Conservation (phyloP, 2,329 filamentous ascomycete species). For the Zasmidium cellare region DNA sequence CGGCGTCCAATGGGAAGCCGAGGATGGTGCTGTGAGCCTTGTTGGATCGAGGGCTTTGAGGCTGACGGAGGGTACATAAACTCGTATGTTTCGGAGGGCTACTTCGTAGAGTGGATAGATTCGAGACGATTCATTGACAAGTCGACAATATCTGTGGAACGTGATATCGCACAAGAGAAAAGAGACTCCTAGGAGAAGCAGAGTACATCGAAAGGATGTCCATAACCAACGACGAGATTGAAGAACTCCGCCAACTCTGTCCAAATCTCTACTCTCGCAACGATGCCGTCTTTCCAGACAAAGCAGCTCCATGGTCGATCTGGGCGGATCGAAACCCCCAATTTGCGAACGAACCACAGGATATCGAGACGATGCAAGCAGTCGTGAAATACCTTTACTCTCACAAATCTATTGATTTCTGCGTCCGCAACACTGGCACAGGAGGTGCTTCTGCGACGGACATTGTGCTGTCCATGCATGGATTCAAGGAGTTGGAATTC, state of each 20-base stretch:
- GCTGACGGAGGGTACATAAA: background rate
- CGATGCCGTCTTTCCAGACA: slow-evolving; percentile 14
- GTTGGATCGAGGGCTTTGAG: background rate
- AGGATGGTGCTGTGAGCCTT: background rate
- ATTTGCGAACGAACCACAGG: slow-evolving; percentile 37
- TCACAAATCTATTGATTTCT: slow-evolving; percentile 37
- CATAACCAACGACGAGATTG: background rate
- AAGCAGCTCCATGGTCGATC: slow-evolving; percentile 34
- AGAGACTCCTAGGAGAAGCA: background rate
- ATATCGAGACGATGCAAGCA: slow-evolving; percentile 32
- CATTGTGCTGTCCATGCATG: slow-evolving; percentile 39
- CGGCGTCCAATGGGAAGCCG: background rate
- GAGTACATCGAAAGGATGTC: background rate
- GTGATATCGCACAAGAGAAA: background rate
- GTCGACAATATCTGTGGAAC: background rate
- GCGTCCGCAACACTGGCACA: slow-evolving; percentile 39
- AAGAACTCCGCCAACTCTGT: background rate
- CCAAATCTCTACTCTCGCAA: slow-evolving; percentile 5
- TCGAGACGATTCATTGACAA: background rate
- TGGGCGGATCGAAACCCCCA: slow-evolving; percentile 36
- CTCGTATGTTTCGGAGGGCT: too few relatives aligned
- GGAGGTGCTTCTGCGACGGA: slow-evolving; percentile 39
- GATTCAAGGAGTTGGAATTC: slow-evolving; percentile 41
- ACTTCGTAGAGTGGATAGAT: too few relatives aligned
- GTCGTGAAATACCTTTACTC: slow-evolving; percentile 35